Evolutionary conservation across 2,329 filamentous ascomycete genomes (phyloP).

Genomic region (Magnaporthiopsis rhizophila): DNA sequence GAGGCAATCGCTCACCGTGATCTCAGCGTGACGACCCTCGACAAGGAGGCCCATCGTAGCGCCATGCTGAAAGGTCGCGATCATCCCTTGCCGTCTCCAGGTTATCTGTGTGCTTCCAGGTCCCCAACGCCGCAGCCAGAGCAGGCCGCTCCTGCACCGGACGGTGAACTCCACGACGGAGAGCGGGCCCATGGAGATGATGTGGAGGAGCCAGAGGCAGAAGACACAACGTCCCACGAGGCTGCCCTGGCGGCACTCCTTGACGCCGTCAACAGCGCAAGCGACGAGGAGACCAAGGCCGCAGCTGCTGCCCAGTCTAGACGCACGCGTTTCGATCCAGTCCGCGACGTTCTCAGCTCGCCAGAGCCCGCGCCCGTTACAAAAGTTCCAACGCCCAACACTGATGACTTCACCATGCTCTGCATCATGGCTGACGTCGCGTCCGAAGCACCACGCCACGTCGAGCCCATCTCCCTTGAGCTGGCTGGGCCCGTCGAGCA

Average conservation of each 20-base stretch:
- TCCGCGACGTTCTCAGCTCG: conserved; percentile 32
- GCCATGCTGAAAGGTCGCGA: conserved; percentile 11
- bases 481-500: too few species aligned
- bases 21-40: conserved; percentile 9
- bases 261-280: conserved; percentile 1
- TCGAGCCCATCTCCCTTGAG: not conserved
- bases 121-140: conserved; percentile 3
- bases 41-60: conserved; percentile 13
- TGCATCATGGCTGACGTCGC: conserved; percentile 7
- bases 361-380: conserved; percentile 13
- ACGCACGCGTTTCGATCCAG: conserved; percentile 33
- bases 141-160: not conserved
- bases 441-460: not conserved
- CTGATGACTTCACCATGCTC: not conserved
- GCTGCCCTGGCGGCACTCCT: not conserved
- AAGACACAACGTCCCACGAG: conserved; percentile 8
- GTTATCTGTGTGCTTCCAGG: not conserved
- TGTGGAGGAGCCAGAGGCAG: conserved; percentile 16
- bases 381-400: conserved; percentile 1
- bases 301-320: conserved; percentile 18
- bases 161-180: conserved; percentile 8
- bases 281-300: conserved; percentile 3
- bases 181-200: conserved; percentile 11
- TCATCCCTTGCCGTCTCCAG: not conserved
- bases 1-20: conserved; percentile 18